Percentiles rank a stretch among this genome's conserved stretches.
Conservation (phyloP, 495 filamentous ascomycete species). For the Annulohypoxylon nitens region DNA sequence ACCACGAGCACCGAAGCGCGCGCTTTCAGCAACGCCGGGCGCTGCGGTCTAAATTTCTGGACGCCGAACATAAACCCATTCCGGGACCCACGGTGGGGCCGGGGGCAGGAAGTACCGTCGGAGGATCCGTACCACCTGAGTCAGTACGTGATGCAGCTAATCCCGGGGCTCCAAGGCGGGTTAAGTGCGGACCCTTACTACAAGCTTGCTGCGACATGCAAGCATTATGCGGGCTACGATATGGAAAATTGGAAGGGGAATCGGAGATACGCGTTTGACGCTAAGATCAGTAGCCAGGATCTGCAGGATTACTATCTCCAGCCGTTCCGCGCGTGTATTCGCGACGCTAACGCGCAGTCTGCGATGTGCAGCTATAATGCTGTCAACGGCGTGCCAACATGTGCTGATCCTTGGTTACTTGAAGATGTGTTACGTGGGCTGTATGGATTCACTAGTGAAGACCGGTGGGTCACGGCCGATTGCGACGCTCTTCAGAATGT, state of each 20-base stretch:
- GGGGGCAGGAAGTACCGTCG: constrained; percentile 73
- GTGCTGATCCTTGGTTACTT: constrained; percentile 68
- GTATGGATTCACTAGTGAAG: constrained; percentile 62
- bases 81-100: constrained; percentile 71
- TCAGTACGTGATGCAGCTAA: constrained; percentile 69
- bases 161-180: constrained; percentile 70
- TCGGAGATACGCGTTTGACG: constrained; percentile 67
- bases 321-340: constrained; percentile 64
- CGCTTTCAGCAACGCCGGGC: constrained; percentile 71
- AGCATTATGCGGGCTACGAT: constrained; percentile 74
- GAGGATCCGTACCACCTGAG: constrained; percentile 70
- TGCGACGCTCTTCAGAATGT: constrained; percentile 71
- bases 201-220: constrained; percentile 71
- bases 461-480: constrained; percentile 70
- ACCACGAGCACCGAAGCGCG: constrained; percentile 72
- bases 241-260: constrained; percentile 69
- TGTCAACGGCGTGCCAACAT: constrained; percentile 71
- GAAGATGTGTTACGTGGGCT: constrained; percentile 69
- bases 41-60: constrained; percentile 70
- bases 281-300: constrained; percentile 67
- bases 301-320: constrained; percentile 68
- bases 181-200: constrained; percentile 51
- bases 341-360: constrained; percentile 68
- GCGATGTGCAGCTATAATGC: constrained; percentile 74
- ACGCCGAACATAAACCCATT: constrained; percentile 76